phyloP scores from a whole-genome alignment of 257 asterid genomes.

The Nicotiana obtusifolia region DNA sequence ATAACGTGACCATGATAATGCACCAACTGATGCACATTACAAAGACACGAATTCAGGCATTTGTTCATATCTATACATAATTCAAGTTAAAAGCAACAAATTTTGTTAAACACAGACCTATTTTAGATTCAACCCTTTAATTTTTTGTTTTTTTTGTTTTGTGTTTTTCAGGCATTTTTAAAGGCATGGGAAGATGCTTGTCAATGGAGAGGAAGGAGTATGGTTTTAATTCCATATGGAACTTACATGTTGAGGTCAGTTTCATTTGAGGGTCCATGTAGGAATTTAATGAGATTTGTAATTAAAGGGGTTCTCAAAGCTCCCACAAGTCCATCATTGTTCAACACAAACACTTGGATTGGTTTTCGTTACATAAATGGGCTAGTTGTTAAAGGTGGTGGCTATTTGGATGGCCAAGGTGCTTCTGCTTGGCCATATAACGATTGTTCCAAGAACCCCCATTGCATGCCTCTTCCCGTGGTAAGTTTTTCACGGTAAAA shows the following conservation, averaged over 20 bases:
- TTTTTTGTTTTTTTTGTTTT: background rate
- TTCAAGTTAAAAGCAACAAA: too few relatives aligned
- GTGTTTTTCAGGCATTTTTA: conserved; percentile 45
- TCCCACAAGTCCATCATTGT: conserved; percentile 26
- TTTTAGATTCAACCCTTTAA: too few relatives aligned
- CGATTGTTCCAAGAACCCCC: conserved; percentile 40
- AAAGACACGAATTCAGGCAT: too few relatives aligned
- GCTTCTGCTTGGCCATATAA: conserved; percentile 58
- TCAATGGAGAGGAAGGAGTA: conserved; percentile 30
- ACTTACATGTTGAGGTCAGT: conserved; percentile 31
- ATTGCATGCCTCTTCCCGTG: conserved; percentile 54
- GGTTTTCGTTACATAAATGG: conserved; percentile 45
- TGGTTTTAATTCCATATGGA: conserved; percentile 45
- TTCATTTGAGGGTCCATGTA: conserved; percentile 54
- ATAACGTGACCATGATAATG: background rate
- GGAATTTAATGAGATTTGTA: conserved; percentile 21
- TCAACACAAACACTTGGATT: conserved; percentile 51
- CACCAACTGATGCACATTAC: too few relatives aligned
- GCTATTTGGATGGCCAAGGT: conserved; percentile 70
- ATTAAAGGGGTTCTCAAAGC: conserved; percentile 48
- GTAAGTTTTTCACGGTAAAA: conserved; percentile 25
- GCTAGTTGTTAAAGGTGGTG: conserved; percentile 57
- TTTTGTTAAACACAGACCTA: too few relatives aligned
- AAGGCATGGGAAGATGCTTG: conserved; percentile 68
- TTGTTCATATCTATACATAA: too few relatives aligned